phyloP scores from a whole-genome alignment of 371 early-diverging fungal species.

The Syncephalastrum sp. region DNA sequence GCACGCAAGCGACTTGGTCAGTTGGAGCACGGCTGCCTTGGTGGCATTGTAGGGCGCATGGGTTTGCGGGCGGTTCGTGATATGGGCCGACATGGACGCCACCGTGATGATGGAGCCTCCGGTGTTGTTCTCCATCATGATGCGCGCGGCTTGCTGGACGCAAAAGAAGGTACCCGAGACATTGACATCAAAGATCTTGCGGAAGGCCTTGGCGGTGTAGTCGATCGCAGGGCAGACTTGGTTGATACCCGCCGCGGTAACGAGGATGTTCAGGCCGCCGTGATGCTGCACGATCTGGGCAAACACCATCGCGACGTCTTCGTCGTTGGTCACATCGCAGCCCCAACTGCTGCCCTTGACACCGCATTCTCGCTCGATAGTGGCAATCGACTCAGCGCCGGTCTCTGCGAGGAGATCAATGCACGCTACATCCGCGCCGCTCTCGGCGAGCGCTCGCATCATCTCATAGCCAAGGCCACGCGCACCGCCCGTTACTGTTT shows the following conservation, averaged over 20 bases:
- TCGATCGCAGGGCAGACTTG: constrained; percentile 25
- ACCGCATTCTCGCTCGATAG: constrained; percentile 20
- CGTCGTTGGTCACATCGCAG: constrained; percentile 36
- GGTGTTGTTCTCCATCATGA: constrained; percentile 29
- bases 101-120: constrained; percentile 42
- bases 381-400: constrained; percentile 17
- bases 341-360: constrained; percentile 35
- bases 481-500: constrained; percentile 42
- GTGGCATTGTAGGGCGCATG: constrained; percentile 48
- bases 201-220: constrained; percentile 22
- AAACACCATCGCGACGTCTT: constrained; percentile 27
- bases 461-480: constrained; percentile 47
- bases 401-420: constrained; percentile 27
- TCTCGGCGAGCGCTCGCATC: constrained; percentile 41
- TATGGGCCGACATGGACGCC: constrained; percentile 44
- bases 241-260: constrained; percentile 30
- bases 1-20: constrained; percentile 39
- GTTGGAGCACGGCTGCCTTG: constrained; percentile 43
- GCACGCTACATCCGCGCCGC: constrained; percentile 42
- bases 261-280: constrained; percentile 26
- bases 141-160: constrained; percentile 35
- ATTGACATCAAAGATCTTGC: constrained; percentile 34
- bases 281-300: constrained; percentile 29
- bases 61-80: constrained; percentile 35
- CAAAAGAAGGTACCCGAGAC: constrained; percentile 34